Evolutionary conservation across 2,329 filamentous ascomycete species (phyloP), one percentile per base, ranked within the genome.

Genomic region (Biscogniauxia mediterranea): DNA sequence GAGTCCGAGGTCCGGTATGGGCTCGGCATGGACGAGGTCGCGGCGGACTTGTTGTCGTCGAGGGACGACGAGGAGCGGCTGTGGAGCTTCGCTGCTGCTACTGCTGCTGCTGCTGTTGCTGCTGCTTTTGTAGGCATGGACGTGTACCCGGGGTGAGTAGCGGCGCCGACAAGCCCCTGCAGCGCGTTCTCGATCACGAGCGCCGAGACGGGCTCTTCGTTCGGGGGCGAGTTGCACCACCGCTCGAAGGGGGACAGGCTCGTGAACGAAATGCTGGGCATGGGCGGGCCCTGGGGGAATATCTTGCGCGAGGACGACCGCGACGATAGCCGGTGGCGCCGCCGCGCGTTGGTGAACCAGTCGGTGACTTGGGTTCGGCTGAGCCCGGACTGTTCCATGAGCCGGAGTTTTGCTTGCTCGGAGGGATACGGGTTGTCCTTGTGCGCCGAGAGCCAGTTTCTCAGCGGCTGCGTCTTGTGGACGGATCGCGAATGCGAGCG

Each of bases 281-380:
- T 77, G 1, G 79, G 80, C 2, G 80, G 81, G 1, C 78, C 79
- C 0, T 74, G 72, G 9, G 71, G 72, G 63, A 74, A 75, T 25
- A 73, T 63, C 3, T 61, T 67, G n/a, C 63, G 28, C 28, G 28
- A 32, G 28, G 28, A 64, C n/a, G 65, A 53, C 20, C 71, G 71
- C 3, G 69, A 69, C 20, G 73, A 68, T 46, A 79, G 69, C 7
- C 79, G 77, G 51, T 82, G 78, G 1, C 81, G 79, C 7, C 81
- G 76, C 20, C 81, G 74, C 0, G 80, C 80, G 64, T 83, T 83
- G 21, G 80, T 76, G 64, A 83, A 83, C 80, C 81, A 83, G 56
- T 80, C 81, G 21, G 77, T 71, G 2, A 83, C 76, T 38, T 81
- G 78, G 1, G 74, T 78, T 55, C 72, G 72, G 20, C 76, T 81